These are phyloP conservation scores for Candida sp. DNA, from an alignment of 1,139 yeast genomes.

Conservation along the genomic window DNA sequence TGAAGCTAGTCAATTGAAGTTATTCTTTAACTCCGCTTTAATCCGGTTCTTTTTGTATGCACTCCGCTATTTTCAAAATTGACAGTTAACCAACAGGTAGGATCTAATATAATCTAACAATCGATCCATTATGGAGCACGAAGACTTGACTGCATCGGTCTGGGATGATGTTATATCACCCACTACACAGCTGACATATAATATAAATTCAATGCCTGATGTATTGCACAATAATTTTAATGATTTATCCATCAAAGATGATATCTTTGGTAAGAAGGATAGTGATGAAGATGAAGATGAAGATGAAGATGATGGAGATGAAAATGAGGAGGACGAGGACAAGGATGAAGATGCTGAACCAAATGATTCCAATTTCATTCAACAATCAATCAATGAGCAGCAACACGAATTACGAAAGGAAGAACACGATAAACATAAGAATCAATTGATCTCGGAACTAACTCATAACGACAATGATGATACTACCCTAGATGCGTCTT, in stretches of 20 bases:
- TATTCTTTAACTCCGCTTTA: not conserved
- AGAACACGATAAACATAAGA: conserved; percentile 32
- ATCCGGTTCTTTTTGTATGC: not conserved
- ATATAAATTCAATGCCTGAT: conserved; percentile 12
- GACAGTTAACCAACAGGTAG: not conserved
- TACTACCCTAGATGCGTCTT: conserved; percentile 15
- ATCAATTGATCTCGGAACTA: conserved; percentile 33
- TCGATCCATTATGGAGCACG: conserved; percentile 22
- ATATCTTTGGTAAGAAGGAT: conserved; percentile 13
- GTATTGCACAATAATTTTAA: conserved; percentile 24
- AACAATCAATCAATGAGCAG: conserved; percentile 27
- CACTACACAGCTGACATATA: conserved; percentile 7
- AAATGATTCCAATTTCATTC: conserved; percentile 1
- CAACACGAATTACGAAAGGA: conserved; percentile 28
- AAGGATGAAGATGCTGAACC: not conserved
- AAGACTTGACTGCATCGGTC: conserved; percentile 34
- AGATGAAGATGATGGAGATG: conserved; percentile 17
- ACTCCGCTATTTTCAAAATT: not conserved
- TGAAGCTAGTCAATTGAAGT: no score
- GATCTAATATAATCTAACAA: not conserved
- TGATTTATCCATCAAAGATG: conserved; percentile 18
- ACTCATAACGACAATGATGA: conserved; percentile 27
- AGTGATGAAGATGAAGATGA: conserved; percentile 17
- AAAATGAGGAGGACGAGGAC: conserved; percentile 10
- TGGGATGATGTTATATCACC: conserved; percentile 36